Conservation (phyloP, 768 basidiomycete genomes). For the Glaciozyma antarctica region DNA sequence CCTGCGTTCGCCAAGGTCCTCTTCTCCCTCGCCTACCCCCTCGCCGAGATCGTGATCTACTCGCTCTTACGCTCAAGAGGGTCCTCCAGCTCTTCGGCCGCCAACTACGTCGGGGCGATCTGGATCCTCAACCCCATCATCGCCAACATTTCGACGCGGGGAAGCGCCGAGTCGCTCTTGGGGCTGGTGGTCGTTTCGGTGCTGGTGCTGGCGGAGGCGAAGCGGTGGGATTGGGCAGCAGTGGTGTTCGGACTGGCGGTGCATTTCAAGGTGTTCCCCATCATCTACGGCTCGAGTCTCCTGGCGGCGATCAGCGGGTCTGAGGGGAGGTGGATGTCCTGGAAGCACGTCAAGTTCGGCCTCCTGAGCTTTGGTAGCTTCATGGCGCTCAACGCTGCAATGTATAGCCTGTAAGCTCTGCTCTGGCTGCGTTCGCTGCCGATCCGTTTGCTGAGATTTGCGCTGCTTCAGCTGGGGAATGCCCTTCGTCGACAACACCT, state of each 20-base stretch:
- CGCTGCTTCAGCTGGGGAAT: slow-evolving; percentile 68
- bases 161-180: slow-evolving; percentile 85
- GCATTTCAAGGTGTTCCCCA: slow-evolving; percentile 96
- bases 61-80: slow-evolving; percentile 11
- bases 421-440: background rate
- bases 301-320: slow-evolving; percentile 43
- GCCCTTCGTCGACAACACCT: slow-evolving; percentile 83
- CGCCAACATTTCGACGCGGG: slow-evolving; percentile 91
- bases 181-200: slow-evolving; percentile 66
- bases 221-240: slow-evolving; percentile 51
- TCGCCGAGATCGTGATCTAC: slow-evolving; percentile 66
- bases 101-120: slow-evolving; percentile 43
- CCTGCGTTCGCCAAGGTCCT: slow-evolving; percentile 83
- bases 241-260: slow-evolving; percentile 68
- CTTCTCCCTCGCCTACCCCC: slow-evolving; percentile 72
- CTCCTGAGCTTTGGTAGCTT: slow-evolving; percentile 64
- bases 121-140: slow-evolving; percentile 92
- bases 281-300: slow-evolving; percentile 77
- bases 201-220: slow-evolving; percentile 47
- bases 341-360: slow-evolving; percentile 50
- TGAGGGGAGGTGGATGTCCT: slow-evolving; percentile 22
- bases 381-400: slow-evolving; percentile 49
- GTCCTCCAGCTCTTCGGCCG: slow-evolving; percentile 23
- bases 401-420: slow-evolving; percentile 62
- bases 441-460: background rate